Percentiles rank a stretch among this genome's conserved stretches.
phyloP scores from a whole-genome alignment of 192 early-diverging fungal genomes.

The Rhizoclosmatium sp. region DNA sequence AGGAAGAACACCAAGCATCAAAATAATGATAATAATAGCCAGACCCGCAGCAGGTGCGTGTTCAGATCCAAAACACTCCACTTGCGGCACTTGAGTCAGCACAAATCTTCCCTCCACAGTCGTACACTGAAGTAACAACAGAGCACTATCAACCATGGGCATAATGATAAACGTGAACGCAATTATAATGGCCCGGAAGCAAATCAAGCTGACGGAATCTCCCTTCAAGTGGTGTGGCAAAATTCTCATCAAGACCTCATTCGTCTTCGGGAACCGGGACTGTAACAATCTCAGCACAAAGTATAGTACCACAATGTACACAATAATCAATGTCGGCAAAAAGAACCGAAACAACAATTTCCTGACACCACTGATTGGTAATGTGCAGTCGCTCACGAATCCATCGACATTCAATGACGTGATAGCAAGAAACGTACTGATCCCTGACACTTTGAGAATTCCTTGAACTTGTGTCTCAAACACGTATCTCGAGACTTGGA shows the following conservation, averaged over 20 bases:
- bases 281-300: neutral
- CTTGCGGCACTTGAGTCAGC: neutral
- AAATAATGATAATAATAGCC: slow-evolving; percentile 20
- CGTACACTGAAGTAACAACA: slow-evolving; percentile 16
- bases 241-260: neutral
- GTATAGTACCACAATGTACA: slow-evolving; percentile 10
- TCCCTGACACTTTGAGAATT: neutral
- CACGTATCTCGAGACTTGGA: too few species aligned
- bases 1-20: slow-evolving; percentile 9
- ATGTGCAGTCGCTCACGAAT: slow-evolving; percentile 24
- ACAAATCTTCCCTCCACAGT: neutral
- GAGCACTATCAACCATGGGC: slow-evolving; percentile 1
- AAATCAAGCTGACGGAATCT: slow-evolving; percentile 7
- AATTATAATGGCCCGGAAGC: neutral
- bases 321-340: neutral
- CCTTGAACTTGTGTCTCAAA: neutral
- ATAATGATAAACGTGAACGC: neutral
- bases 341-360: slow-evolving; percentile 18
- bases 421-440: too few species aligned
- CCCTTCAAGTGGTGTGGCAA: slow-evolving; percentile 17
- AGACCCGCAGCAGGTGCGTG: slow-evolving; percentile 9
- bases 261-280: too few species aligned
- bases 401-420: slow-evolving; percentile 22
- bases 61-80: neutral
- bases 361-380: neutral